Base-by-base conservation (phyloP, 202 grass and related monocot species). In the Carex arenaria region DNA sequence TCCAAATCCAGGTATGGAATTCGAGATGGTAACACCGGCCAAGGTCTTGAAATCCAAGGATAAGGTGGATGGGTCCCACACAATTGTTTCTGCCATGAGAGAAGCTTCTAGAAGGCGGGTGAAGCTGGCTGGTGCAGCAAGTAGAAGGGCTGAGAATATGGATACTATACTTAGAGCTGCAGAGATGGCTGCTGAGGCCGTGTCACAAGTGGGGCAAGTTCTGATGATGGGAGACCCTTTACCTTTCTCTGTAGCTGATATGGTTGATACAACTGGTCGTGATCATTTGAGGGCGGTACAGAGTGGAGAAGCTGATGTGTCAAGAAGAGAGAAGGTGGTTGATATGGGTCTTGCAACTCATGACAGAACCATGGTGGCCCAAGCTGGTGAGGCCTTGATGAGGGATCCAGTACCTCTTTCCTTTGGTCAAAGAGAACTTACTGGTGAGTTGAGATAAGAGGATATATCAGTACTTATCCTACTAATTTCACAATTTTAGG, bases 141-240 rank as follows among this genome's bases (percentile, higher is more conserved):
- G 86, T 84, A 98, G 93, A 87, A 89, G 90, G 45, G 92, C 92
- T 64, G 92, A 98, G 89, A 98, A 93, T 85, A 80, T 98, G 81
- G 89, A 98, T 87, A 86, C 87, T 22, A 91, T 95, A 86, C 40
- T 95, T 51, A 93, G 88, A 93, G 95, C 90, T 88, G 95, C 95
- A 68, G 95, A 98, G 85, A 87, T 95, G 86, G 84, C 90, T 80
- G 92, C 86, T 49, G 92, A 98, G 83, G 89, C 90, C 75, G 92
- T 95, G 54, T 93, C 82, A 61, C 92, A 91, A 87, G 89, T 75
- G n/a, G 95, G 92, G 80, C 87, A 64, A 23, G 88, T 95, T 80
- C 84, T 98, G 67, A 84, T 78, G 75, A 90, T 95, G 95, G 95
- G 95, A n/a, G 95, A 93, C 38, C 92, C 95, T 34, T 79, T 98